Evolutionary conservation across 2,329 filamentous ascomycete species (phyloP).

Genomic region (Monascus ruber): DNA sequence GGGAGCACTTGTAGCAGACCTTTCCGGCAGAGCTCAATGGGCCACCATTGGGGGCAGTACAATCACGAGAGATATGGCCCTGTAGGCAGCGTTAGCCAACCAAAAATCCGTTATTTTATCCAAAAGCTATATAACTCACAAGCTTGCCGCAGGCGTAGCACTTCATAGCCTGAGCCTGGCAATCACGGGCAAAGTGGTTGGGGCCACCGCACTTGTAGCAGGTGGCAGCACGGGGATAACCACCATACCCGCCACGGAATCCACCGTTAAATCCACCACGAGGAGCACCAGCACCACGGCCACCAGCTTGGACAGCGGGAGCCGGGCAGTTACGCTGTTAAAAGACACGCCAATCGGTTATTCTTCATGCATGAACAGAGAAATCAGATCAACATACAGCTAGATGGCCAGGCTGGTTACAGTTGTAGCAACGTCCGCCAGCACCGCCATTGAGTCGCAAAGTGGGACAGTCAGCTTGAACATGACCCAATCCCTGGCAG

Average conservation of each 20-base stretch:
- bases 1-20: conserved; percentile 96
- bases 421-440: conserved; percentile 91
- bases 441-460: conserved; percentile 73
- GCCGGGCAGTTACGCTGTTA: conserved; percentile 68
- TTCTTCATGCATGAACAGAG: conserved; percentile 1
- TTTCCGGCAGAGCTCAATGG: conserved; percentile 93
- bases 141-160: conserved; percentile 96
- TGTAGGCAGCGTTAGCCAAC: conserved; percentile 9
- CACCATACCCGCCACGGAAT: conserved; percentile 62
- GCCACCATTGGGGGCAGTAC: conserved; percentile 91
- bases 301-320: conserved; percentile 50
- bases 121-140: conserved; percentile 18
- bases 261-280: conserved; percentile 54
- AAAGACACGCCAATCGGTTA: conserved; percentile 21
- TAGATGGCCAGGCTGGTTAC: conserved; percentile 83
- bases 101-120: neutral
- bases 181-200: conserved; percentile 97
- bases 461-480: conserved; percentile 97
- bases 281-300: conserved; percentile 52
- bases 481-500: conserved; percentile 95
- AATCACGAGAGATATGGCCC: conserved; percentile 87
- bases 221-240: conserved; percentile 45
- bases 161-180: conserved; percentile 97
- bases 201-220: conserved; percentile 69
- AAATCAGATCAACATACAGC: conserved; percentile 49